phyloP scores from a whole-genome alignment of 2,329 filamentous ascomycete species.

The Nakataea oryzae region DNA sequence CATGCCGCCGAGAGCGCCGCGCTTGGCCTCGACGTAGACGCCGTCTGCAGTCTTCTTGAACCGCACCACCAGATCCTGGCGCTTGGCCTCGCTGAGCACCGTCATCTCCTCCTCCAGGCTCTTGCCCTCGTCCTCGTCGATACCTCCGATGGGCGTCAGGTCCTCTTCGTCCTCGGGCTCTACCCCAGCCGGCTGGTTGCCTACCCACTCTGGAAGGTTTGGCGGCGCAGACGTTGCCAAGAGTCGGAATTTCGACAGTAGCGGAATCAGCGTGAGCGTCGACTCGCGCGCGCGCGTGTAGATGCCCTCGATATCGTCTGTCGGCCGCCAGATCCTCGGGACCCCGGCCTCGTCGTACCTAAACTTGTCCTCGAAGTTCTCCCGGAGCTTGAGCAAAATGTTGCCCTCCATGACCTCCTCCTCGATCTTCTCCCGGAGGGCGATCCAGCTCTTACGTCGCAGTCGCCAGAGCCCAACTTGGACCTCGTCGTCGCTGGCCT shows the following conservation, averaged over 20 bases:
- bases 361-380: slow-evolving; percentile 99
- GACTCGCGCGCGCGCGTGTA: slow-evolving; percentile 91
- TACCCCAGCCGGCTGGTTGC: slow-evolving; percentile 61
- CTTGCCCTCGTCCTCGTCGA: slow-evolving; percentile 91
- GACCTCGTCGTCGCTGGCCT: slow-evolving; percentile 84
- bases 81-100: slow-evolving; percentile 80
- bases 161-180: slow-evolving; percentile 86
- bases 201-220: slow-evolving; percentile 77
- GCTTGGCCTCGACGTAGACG: slow-evolving; percentile 95
- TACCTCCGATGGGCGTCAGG: slow-evolving; percentile 75
- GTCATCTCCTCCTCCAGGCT: slow-evolving; percentile 95
- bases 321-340: slow-evolving; percentile 91
- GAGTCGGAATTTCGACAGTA: slow-evolving; percentile 76
- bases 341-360: slow-evolving; percentile 93
- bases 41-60: slow-evolving; percentile 99
- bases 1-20: slow-evolving; percentile 89
- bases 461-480: slow-evolving; percentile 88
- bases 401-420: slow-evolving; percentile 99
- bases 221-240: slow-evolving; percentile 64
- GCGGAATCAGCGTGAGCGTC: slow-evolving; percentile 80
- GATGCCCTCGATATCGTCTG: slow-evolving; percentile 91
- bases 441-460: slow-evolving; percentile 88
- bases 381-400: slow-evolving; percentile 83
- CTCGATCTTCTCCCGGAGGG: slow-evolving; percentile 80
- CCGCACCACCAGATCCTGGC: slow-evolving; percentile 80